Base-by-base conservation (phyloP, 805 yeast species). In the Metschnikowia continentalis region DNA sequence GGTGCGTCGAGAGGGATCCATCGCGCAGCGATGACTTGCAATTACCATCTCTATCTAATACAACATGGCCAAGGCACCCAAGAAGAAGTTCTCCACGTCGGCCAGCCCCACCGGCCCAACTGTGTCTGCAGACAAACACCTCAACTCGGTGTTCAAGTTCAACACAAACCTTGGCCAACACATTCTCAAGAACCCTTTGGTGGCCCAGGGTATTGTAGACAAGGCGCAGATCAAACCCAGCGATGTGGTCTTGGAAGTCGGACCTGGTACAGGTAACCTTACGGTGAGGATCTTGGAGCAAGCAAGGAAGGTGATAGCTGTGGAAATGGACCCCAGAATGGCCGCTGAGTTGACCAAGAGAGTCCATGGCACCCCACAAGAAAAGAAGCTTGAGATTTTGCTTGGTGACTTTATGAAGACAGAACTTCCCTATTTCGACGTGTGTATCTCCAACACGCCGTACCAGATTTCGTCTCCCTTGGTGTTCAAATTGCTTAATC, bases 301-400 rank as follows among this genome's bases (percentile, higher is more conserved):
- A 67, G 98, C 97, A 0, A 78, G 88, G 51, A 90, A 89, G 61
- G 97, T 92, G n/a, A 80, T 89, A 44, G 99, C 98, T 0, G 94
- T 88, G 48, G 99, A 94, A 73, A 91, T 91, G 90, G 99, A 94
- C 72, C 99, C 99, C n/a, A 78, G 97, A 72, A 94, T 94, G 99
- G 99, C 98, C 2, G 98, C 98, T 0, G 99, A 94, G 70, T 77
- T 94, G 61, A 90, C 97, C 10, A 94, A 94, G 68, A 85, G 99
- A 75, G 98, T 94, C 14, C 97, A 90, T 63, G 97, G 97, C 11
- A 92, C 95, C n/a, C 91, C 97, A 1, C 86, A 80, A 50, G 94
- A 90, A 67, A 90, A 89, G 71, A 91, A 90, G 66, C 76, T 94
- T 50, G 98, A 94, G 56, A 90, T 94, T 52, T 72, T 92, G 62